Evolutionary conservation across 2,329 filamentous ascomycete species (phyloP), one percentile per base, ranked within the genome.

Genomic region (Aschersonia sp.): DNA sequence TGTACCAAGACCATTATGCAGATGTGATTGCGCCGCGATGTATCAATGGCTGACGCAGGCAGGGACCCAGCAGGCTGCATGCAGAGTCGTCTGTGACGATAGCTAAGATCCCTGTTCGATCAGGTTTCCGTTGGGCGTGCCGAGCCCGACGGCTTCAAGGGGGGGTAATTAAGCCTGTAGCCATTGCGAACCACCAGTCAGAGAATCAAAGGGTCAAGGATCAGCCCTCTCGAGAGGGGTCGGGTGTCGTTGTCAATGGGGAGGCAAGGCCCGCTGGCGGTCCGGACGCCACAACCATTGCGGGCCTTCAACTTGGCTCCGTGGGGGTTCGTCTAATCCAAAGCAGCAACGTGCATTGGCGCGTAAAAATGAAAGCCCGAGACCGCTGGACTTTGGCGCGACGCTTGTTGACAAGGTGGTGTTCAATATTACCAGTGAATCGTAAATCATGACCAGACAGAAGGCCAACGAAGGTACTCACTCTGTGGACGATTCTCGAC

Each of bases 21-120:
- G 22, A 22, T 22, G 22, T 22, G 12, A n/a, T 64, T 69, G 68
- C 68, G 67, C 67, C 66, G 65, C 68, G 59, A 64, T 68, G 62
- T 63, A 43, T 42, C 4, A 14, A n/a, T 42, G 40, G n/a, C 14
- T 14, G 14, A 11, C 56, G 63, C 60, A 64, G 63, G 56, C 52
- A 56, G 54, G 47, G 51, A 52, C 52, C 55, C 55, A 53, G 53
- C 49, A 44, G 52, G 54, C 54, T 63, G 61, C 58, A 63, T 61
- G 52, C 49, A 49, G 40, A 42, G 40, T 11, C 53, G 49, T 55
- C 60, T 63, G 61, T 65, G 55, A 54, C 54, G 60, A 55, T 46
- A 47, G 50, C 48, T 44, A 50, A 33, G 46, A 46, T 47, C 48
- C 46, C 46, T 50, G 48, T 56, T 53, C 35, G 4, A 37, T 5